Evolutionary conservation across 805 yeast genomes (phyloP).

Genomic region (Candida verbasci): DNA sequence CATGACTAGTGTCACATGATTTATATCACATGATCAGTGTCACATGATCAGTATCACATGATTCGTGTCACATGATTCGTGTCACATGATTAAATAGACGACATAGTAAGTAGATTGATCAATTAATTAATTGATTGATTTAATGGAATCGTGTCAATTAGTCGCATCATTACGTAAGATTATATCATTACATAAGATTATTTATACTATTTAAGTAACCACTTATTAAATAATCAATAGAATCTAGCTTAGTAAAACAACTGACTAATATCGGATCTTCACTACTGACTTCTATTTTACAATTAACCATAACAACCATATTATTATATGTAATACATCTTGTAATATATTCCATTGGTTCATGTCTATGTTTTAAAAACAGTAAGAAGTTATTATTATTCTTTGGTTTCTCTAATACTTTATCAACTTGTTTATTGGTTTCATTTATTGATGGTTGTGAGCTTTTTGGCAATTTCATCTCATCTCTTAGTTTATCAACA

Average conservation of each 20-base stretch:
- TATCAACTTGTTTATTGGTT: slow-evolving; percentile 19
- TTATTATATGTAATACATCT: slow-evolving; percentile 58
- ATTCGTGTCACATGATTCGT: no score
- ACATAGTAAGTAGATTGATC: no score
- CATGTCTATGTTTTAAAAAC: slow-evolving; percentile 24
- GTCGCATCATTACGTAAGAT: no score
- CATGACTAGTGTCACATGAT: no score
- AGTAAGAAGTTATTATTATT: slow-evolving; percentile 15
- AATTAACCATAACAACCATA: slow-evolving; percentile 58
- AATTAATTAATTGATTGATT: no score
- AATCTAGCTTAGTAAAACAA: slow-evolving; percentile 58
- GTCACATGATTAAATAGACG: no score
- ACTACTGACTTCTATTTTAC: slow-evolving; percentile 55
- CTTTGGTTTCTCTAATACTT: slow-evolving; percentile 11
- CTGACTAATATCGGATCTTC: slow-evolving; percentile 67
- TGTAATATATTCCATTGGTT: slow-evolving; percentile 51
- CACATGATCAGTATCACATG: no score
- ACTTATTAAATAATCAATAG: slow-evolving; percentile 49
- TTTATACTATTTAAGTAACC: slow-evolving; percentile 19
- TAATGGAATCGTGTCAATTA: no score
- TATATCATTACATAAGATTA: no score
- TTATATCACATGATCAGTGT: no score
- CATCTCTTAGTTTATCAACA: slow-evolving; percentile 54
- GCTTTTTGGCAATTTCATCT: slow-evolving; percentile 35
- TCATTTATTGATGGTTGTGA: slow-evolving; percentile 17